phyloP scores from a whole-genome alignment of 2,329 filamentous ascomycete genomes.

The Botryotinia calthae region DNA sequence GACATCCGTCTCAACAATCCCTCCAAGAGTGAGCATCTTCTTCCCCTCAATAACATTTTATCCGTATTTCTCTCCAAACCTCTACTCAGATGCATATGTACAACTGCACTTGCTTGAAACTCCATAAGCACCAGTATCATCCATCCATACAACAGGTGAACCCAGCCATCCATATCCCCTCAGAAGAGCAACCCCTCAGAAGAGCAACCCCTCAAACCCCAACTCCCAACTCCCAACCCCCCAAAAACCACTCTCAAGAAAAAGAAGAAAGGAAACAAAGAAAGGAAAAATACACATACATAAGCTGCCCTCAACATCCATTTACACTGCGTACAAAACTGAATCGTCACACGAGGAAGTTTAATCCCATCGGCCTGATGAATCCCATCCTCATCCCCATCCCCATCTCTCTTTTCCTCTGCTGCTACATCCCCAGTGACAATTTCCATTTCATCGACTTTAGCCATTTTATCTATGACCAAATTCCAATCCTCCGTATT shows the following conservation, averaged over 20 bases:
- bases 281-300: constrained; percentile 48
- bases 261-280: not conserved
- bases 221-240: too few relatives aligned
- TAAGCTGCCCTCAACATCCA: constrained; percentile 85
- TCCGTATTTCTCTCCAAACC: not conserved
- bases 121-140: not conserved
- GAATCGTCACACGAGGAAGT: constrained; percentile 74
- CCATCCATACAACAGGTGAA: not conserved
- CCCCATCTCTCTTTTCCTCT: not conserved
- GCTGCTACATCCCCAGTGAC: not conserved
- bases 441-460: not conserved
- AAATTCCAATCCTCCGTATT: not conserved
- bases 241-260: not conserved
- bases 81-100: not conserved
- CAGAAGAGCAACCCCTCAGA: not conserved
- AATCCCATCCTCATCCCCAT: not conserved
- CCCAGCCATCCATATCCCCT: not conserved
- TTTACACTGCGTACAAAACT: constrained; percentile 90
- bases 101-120: not conserved
- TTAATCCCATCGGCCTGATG: not conserved
- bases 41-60: not conserved
- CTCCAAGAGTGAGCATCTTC: not conserved
- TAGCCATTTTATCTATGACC: not conserved
- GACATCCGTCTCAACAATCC: not conserved
- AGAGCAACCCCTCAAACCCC: not conserved